These are phyloP conservation scores for Saccharomycopsis selenospora DNA, from an alignment of 805 yeast genomes.

Conservation along the genomic window DNA sequence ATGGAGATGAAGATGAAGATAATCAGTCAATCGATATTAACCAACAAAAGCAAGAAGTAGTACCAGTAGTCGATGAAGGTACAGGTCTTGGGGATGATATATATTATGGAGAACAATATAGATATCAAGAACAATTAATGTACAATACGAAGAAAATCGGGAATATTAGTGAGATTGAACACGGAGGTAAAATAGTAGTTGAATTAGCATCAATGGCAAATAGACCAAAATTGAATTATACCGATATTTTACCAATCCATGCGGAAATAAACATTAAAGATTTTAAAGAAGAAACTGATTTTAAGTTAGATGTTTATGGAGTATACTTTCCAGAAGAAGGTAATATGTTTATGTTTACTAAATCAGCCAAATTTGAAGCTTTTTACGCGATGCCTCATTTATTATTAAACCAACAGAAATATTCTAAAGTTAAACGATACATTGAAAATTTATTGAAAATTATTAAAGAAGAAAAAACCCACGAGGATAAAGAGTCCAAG, in stretches of 20 bases:
- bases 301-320: constrained; percentile 40
- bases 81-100: constrained; percentile 23
- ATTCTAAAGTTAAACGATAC: constrained; percentile 14
- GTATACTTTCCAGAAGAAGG: constrained; percentile 64
- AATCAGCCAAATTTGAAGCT: constrained; percentile 60
- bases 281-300: constrained; percentile 42
- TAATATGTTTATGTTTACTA: constrained; percentile 48
- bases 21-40: not conserved
- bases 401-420: constrained; percentile 32
- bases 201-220: constrained; percentile 6
- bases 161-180: constrained; percentile 30
- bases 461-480: not conserved
- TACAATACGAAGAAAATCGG: constrained; percentile 22
- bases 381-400: constrained; percentile 54
- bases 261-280: constrained; percentile 27
- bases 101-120: constrained; percentile 6
- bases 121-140: constrained; percentile 6
- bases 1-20: constrained; percentile 14
- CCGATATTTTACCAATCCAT: constrained; percentile 22
- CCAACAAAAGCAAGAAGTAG: too few relatives aligned
- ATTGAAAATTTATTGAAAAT: constrained; percentile 25
- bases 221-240: constrained; percentile 16
- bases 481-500: not conserved
- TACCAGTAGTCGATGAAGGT: constrained; percentile 4
- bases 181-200: constrained; percentile 26